A percentile compares a stretch with the other conserved stretches of the same genome.
These are phyloP conservation scores for Penicillium salamii DNA, from an alignment of 495 filamentous ascomycete genomes.

Conservation along the genomic window DNA sequence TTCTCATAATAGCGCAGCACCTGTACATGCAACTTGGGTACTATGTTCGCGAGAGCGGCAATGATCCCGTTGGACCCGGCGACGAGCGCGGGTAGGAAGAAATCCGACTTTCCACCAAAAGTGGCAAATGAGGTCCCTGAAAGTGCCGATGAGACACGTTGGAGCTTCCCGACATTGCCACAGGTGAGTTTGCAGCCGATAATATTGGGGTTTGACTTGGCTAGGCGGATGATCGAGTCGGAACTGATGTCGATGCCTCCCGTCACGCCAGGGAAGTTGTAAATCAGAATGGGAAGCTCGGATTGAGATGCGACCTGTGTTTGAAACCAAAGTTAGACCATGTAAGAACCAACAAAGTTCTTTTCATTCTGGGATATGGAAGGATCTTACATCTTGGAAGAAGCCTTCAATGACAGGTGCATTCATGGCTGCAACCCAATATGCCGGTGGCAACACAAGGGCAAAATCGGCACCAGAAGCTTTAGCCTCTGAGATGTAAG, in stretches of 20 bases:
- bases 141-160: slow-evolving; percentile 6
- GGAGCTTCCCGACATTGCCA: slow-evolving; percentile 15
- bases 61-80: slow-evolving; percentile 12
- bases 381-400: slow-evolving; percentile 26
- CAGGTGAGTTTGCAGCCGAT: slow-evolving; percentile 11
- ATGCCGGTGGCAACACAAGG: slow-evolving; percentile 70
- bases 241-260: slow-evolving; percentile 70
- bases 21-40: slow-evolving; percentile 9
- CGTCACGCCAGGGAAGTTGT: slow-evolving; percentile 76
- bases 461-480: slow-evolving; percentile 64
- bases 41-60: slow-evolving; percentile 9
- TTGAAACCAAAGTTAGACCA: slow-evolving; percentile 24
- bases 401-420: slow-evolving; percentile 54
- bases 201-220: neutral
- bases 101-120: slow-evolving; percentile 11
- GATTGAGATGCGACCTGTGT: slow-evolving; percentile 63
- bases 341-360: neutral
- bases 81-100: slow-evolving; percentile 5
- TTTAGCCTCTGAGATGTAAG: neutral
- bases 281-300: slow-evolving; percentile 74
- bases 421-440: slow-evolving; percentile 58
- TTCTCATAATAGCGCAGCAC: slow-evolving; percentile 3
- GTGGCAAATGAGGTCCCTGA: slow-evolving; percentile 6
- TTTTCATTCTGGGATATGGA: neutral
- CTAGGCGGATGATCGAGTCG: slow-evolving; percentile 63